Conservation (phyloP, 2,329 filamentous ascomycete species). For the Epichloe festucae region DNA sequence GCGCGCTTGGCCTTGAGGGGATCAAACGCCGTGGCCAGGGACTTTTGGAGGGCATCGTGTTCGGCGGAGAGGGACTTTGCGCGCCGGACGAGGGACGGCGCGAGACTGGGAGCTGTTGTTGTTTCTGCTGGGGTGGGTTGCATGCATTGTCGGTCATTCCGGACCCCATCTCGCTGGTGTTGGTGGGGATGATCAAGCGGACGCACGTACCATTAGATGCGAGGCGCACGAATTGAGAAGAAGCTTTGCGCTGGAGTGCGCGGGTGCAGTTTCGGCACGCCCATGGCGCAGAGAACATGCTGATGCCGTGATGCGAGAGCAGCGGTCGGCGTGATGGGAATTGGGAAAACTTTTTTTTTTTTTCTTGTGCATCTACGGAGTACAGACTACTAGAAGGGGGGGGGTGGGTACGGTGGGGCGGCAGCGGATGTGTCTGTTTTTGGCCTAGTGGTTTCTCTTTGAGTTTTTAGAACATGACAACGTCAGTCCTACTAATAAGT, state of each 20-base stretch:
- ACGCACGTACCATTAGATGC: slow-evolving; percentile 21
- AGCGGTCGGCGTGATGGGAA: too few species aligned
- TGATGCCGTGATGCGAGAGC: background rate
- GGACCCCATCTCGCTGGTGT: background rate
- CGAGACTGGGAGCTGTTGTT: slow-evolving; percentile 22
- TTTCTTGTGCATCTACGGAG: too few species aligned
- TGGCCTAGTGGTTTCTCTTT: too few species aligned
- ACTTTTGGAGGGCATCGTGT: slow-evolving; percentile 38
- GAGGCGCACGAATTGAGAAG: slow-evolving; percentile 18
- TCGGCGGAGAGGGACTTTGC: slow-evolving; percentile 45
- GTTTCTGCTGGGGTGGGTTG: background rate
- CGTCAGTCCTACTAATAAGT: background rate
- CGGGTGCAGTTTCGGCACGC: slow-evolving; percentile 23
- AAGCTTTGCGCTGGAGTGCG: slow-evolving; percentile 13
- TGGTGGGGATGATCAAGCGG: too few species aligned
- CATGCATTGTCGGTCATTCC: too few species aligned
- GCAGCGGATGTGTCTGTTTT: too few species aligned
- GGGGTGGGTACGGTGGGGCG: too few species aligned
- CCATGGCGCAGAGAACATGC: slow-evolving; percentile 23
- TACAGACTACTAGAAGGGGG: too few species aligned
- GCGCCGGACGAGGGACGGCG: slow-evolving; percentile 44
- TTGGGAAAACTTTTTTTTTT: too few species aligned
- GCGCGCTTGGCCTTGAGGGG: slow-evolving; percentile 42
- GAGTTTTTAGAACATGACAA: background rate
- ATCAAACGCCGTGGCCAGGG: slow-evolving; percentile 43